phyloP scores from a whole-genome alignment of 2,329 filamentous ascomycete genomes.

The Clarireedia monteithiana region DNA sequence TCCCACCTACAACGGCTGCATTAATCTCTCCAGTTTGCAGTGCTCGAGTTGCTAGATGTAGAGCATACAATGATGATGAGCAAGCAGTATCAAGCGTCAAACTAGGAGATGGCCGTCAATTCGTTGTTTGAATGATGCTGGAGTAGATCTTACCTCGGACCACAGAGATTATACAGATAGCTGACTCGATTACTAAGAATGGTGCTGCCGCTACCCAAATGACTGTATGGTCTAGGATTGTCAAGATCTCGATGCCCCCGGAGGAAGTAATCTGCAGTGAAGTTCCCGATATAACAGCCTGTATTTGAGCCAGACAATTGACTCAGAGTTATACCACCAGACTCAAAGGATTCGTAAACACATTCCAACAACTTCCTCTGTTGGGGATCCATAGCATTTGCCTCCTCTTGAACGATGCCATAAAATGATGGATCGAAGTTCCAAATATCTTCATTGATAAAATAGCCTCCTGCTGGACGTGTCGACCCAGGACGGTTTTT shows the following conservation, averaged over 20 bases:
- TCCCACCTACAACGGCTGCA: conserved; percentile 24
- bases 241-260: conserved; percentile 11
- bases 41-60: conserved; percentile 36
- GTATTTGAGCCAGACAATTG: conserved; percentile 17
- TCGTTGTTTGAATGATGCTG: conserved; percentile 44
- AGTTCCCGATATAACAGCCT: conserved; percentile 16
- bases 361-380: conserved; percentile 4
- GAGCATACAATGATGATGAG: conserved; percentile 35
- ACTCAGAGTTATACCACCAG: background rate
- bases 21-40: conserved; percentile 33
- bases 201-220: background rate
- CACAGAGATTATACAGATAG: conserved; percentile 4
- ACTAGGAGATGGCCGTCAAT: conserved; percentile 13
- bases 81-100: conserved; percentile 40
- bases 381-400: conserved; percentile 4
- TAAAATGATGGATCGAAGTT: conserved; percentile 16
- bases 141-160: conserved; percentile 46
- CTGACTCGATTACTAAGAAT: conserved; percentile 22
- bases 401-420: conserved; percentile 2
- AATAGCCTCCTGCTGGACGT: conserved; percentile 13
- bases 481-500: conserved; percentile 10
- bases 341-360: conserved; percentile 5
- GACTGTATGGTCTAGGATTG: conserved; percentile 22
- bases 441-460: conserved; percentile 22
- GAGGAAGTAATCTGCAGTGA: conserved; percentile 1